Base-by-base conservation (phyloP, 768 basidiomycete genomes). In the Termitomyces titanicus region DNA sequence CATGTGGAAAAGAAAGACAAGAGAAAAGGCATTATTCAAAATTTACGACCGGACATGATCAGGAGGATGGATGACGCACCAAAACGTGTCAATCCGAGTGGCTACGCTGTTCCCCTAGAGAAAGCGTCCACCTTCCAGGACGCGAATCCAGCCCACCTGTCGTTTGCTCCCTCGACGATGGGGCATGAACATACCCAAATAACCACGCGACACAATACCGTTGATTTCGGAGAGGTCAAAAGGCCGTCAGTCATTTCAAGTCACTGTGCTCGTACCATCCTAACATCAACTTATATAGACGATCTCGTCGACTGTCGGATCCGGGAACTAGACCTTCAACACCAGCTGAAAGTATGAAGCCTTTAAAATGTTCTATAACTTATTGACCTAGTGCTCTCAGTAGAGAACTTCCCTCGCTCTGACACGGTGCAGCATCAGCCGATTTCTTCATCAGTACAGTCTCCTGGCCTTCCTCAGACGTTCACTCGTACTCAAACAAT, bases 41-140 rank as follows among this genome's bases (percentile, higher is more conserved):
- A 70, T 46, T 54, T 93, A 6, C 72, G 80, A 46, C 74, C 87
- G 24, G 84, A 90, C 52, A 92, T 92, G 89, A 92, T 94, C 53
- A 79, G 83, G 29, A 76, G 90, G 47, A 78, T 88, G 75, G 82
- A 89, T 54, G 80, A 78, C 45, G 79, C 82, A 1, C 88, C 86
- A 6, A 83, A 82, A 64, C 81, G 79, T 1, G 75, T 92, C 24
- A 79, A 91, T 63, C 90, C 90, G 3, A 91, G 82, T 60, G 89
- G 90, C 5, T 82, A 78, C 56, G 77, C 74, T 8, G 63, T 67
- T 2, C 69, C 69, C 3, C 47, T 65, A 37, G 66, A 54, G 56
- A 61, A 56, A 43, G n/a, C 63, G 44, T 34, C 60, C 61, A 59
- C 63, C 44, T 42, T 58, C 38, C 58, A 55, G 50, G 56, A 34